These are phyloP conservation scores for Cyclocybe cylindracea DNA, from an alignment of 768 basidiomycete species.

Conservation along the genomic window DNA sequence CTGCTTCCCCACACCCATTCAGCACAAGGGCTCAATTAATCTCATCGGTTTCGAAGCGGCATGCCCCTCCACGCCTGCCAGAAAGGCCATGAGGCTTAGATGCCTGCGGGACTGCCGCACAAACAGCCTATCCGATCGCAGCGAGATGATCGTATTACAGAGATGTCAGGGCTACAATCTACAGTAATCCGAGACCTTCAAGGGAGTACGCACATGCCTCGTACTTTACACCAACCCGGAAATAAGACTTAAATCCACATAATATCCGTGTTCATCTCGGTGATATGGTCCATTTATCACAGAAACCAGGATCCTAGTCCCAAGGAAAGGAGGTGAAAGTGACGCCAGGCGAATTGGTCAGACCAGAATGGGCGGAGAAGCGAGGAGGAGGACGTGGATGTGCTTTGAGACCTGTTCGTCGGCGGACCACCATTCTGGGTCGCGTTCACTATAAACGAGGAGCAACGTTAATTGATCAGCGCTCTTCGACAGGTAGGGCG, in stretches of 20 bases:
- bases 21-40: too few species aligned
- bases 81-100: too few species aligned
- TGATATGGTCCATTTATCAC: not conserved
- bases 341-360: constrained; percentile 7
- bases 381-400: not conserved
- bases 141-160: not conserved
- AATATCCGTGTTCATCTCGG: constrained; percentile 10
- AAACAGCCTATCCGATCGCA: too few species aligned
- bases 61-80: too few species aligned
- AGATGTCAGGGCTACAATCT: not conserved
- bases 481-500: not conserved
- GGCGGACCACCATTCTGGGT: constrained; percentile 19
- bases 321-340: constrained; percentile 5
- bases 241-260: constrained; percentile 9
- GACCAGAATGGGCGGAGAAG: constrained; percentile 3
- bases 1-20: too few species aligned
- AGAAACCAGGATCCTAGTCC: constrained; percentile 4
- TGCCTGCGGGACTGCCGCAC: too few species aligned
- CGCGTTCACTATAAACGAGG: constrained; percentile 18
- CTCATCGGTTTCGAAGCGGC: too few species aligned
- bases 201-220: too few species aligned
- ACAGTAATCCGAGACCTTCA: not conserved
- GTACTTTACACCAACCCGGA: not conserved
- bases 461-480: not conserved
- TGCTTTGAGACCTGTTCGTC: constrained; percentile 3